phyloP scores from a whole-genome alignment of 2,329 filamentous ascomycete genomes.

The Aschersonia sp. region DNA sequence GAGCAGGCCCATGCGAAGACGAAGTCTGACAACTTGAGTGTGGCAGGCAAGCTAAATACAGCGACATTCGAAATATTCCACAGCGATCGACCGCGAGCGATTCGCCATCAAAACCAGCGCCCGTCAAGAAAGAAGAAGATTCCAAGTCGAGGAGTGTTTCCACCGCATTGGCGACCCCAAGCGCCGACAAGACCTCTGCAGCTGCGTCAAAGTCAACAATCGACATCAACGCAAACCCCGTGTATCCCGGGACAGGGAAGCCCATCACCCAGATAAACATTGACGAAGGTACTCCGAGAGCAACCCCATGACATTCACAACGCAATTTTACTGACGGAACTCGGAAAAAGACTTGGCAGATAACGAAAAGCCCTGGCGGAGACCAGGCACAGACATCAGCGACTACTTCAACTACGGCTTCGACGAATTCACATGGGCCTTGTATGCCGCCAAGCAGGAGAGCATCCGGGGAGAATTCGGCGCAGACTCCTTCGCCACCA shows the following conservation, averaged over 20 bases:
- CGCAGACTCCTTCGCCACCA: slow-evolving; percentile 46
- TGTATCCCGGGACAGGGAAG: slow-evolving; percentile 67
- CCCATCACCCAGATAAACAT: slow-evolving; percentile 66
- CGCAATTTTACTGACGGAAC: not conserved
- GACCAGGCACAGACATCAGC: slow-evolving; percentile 83
- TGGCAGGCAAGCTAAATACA: slow-evolving; percentile 43
- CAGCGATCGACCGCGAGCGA: slow-evolving; percentile 43
- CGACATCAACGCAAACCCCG: slow-evolving; percentile 70
- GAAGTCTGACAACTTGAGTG: not conserved
- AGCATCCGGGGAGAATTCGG: slow-evolving; percentile 62
- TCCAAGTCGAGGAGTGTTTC: slow-evolving; percentile 14
- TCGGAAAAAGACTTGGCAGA: slow-evolving; percentile 46
- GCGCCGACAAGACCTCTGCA: slow-evolving; percentile 40
- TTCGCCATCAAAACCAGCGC: slow-evolving; percentile 27
- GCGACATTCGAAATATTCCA: slow-evolving; percentile 51
- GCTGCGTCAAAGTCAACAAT: slow-evolving; percentile 69
- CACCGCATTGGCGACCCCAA: slow-evolving; percentile 21
- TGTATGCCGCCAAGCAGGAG: slow-evolving; percentile 85
- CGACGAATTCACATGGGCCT: slow-evolving; percentile 94
- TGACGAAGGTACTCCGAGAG: slow-evolving; percentile 38
- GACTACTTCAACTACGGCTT: slow-evolving; percentile 99
- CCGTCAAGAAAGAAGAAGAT: slow-evolving; percentile 30
- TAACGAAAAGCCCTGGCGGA: slow-evolving; percentile 88
- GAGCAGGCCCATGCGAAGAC: not conserved
- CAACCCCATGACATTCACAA: no score